Base-by-base conservation (phyloP, 805 yeast species). In the Candida schatavii region DNA sequence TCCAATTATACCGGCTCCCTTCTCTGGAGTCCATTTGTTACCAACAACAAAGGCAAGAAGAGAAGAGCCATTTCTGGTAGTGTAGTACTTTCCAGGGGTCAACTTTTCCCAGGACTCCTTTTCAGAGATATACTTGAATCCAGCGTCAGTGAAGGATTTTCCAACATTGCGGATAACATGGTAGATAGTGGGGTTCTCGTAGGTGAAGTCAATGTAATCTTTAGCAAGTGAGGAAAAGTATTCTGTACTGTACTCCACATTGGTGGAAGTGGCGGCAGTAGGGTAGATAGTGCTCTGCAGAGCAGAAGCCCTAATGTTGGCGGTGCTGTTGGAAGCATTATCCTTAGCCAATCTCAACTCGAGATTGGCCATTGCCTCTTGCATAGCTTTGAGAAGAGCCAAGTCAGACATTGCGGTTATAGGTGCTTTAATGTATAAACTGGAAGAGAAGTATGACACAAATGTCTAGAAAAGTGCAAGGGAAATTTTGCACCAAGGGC, bases 21-120 rank as follows among this genome's bases (percentile, higher is more conserved):
- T 66, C 27, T 75, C 75, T 2, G 85, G 81, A 2, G 64, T 66
- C 85, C 90, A 88, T 31, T 78, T 62, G 32, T 67, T 56, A 36
- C 95, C 95, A 20, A 86, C 68, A 9, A 74, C 74, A 50, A 87
- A 86, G 0, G 95, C 93, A 19, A 78, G 77, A 25, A 88, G 60
- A 34, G 80, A 68, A 4, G 88, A 74, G 25, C 85, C 87, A 55
- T 79, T 82, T 61, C 96, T 77, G 20, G 74, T 67, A 13, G 89
- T 82, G 60, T 67, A 86, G 61, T 79, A 83, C 53, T 77, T 72
- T 37, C 86, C 85, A 10, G 78, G 69, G 11, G 68, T 65, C 26
- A 69, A 42, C 7, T 48, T 41, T 30, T 58, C 59, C 85, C 85
- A 80, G 21, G 70, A 48, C 26, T 68, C 74, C 55, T 80, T 81